Percentiles rank a stretch among this genome's conserved stretches.
phyloP scores from a whole-genome alignment of 2,329 filamentous ascomycete genomes.

The Colletotrichum lindemuthianum region DNA sequence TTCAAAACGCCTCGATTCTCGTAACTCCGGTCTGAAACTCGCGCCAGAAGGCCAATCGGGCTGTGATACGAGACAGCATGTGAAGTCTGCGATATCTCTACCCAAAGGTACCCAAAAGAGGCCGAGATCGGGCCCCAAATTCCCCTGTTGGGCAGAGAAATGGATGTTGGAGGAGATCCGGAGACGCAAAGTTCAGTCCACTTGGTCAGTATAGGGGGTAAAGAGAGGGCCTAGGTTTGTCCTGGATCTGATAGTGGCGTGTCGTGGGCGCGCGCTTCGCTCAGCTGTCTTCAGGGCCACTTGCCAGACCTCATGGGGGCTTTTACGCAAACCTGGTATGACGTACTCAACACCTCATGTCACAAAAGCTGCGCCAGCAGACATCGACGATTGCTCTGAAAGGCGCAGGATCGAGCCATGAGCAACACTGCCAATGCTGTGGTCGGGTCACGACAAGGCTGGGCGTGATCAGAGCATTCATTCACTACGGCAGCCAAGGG shows the following conservation, averaged over 20 bases:
- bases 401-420: background rate
- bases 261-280: background rate
- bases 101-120: too few species aligned
- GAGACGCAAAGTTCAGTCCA: constrained; percentile 31
- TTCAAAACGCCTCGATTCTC: constrained; percentile 3
- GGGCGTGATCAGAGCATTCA: background rate
- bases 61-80: background rate
- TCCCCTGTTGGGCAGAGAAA: constrained; percentile 15
- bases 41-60: constrained; percentile 1
- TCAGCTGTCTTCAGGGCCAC: background rate
- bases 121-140: background rate
- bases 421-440: background rate
- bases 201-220: constrained; percentile 12
- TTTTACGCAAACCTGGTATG: constrained; percentile 2
- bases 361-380: background rate
- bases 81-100: background rate
- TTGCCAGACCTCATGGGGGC: constrained; percentile 13
- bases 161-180: constrained; percentile 15
- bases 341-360: background rate
- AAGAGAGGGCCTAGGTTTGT: background rate
- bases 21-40: background rate
- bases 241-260: background rate
- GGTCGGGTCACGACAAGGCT: background rate
- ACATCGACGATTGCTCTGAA: background rate
- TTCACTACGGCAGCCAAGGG: background rate